A percentile compares a stretch with the other conserved stretches of the same genome.
Evolutionary conservation across 2,329 filamentous ascomycete species (phyloP).

Genomic region (Thielaviopsis euricoi): DNA sequence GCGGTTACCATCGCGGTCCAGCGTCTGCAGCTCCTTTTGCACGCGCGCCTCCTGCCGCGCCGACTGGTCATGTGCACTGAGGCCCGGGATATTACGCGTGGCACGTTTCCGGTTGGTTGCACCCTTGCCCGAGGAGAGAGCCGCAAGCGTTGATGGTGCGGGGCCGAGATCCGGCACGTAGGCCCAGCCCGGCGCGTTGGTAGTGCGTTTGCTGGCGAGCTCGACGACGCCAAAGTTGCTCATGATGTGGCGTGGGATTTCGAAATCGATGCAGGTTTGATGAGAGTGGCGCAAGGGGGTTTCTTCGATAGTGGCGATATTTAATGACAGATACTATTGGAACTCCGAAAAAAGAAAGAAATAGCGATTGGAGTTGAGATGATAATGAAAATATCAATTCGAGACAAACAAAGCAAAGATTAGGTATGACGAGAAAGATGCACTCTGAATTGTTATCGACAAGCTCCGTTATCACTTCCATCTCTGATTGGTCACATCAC

Average conservation of each 20-base stretch:
- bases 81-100: conserved; percentile 37
- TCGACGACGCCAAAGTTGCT: conserved; percentile 68
- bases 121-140: conserved; percentile 19
- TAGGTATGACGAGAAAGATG: no score
- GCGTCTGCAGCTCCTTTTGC: conserved; percentile 61
- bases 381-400: no score
- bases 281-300: neutral
- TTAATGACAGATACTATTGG: no score
- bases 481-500: no score
- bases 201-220: conserved; percentile 52
- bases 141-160: conserved; percentile 35
- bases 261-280: neutral
- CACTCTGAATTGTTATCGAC: no score
- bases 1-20: conserved; percentile 64
- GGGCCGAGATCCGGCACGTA: conserved; percentile 66
- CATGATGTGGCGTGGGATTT: conserved; percentile 22
- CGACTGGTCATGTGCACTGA: conserved; percentile 47
- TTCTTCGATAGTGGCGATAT: neutral
- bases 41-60: conserved; percentile 73
- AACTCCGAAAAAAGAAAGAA: no score
- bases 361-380: no score
- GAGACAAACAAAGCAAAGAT: no score
- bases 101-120: conserved; percentile 55
- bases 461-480: no score
- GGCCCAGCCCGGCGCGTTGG: conserved; percentile 71